phyloP scores from a whole-genome alignment of 208 protist species.

The Willaertia magna region DNA sequence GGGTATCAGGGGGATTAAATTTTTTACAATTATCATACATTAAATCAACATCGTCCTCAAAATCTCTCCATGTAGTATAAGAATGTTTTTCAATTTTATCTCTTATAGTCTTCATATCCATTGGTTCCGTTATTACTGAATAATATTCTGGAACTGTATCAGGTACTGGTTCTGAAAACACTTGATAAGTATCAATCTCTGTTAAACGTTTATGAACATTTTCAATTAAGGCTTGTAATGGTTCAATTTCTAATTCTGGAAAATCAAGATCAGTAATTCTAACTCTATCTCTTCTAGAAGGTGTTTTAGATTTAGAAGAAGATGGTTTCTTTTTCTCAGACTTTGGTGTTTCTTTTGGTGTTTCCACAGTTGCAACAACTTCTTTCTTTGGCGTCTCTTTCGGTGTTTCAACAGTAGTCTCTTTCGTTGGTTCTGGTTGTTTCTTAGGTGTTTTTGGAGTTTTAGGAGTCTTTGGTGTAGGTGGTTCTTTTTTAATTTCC shows the following conservation, averaged over 20 bases:
- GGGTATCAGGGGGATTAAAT: slow-evolving; percentile 11
- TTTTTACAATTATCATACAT: slow-evolving; percentile 15
- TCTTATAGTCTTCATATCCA: slow-evolving; percentile 17
- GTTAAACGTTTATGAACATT: not conserved
- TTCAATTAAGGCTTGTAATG: not conserved
- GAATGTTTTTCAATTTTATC: slow-evolving; percentile 5
- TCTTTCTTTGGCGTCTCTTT: not conserved
- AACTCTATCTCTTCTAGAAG: not conserved
- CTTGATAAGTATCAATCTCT: not conserved
- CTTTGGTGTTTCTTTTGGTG: not conserved
- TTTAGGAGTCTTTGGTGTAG: not conserved
- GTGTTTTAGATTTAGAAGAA: not conserved
- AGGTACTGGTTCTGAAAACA: not conserved
- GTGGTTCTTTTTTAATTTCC: too few relatives aligned
- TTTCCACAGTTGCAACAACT: not conserved
- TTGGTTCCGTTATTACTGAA: slow-evolving; percentile 10
- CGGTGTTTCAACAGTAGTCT: not conserved
- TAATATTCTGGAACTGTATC: slow-evolving; percentile 4
- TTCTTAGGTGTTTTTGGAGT: not conserved
- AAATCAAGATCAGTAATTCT: not conserved
- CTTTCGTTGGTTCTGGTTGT: not conserved
- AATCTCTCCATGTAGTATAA: slow-evolving; percentile 10
- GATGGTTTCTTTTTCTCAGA: not conserved
- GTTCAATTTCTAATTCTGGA: not conserved
- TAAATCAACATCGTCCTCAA: slow-evolving; percentile 15